These are phyloP conservation scores for Coleophoma eucalyptorum DNA, from an alignment of 2,329 filamentous ascomycete species.

Conservation along the genomic window DNA sequence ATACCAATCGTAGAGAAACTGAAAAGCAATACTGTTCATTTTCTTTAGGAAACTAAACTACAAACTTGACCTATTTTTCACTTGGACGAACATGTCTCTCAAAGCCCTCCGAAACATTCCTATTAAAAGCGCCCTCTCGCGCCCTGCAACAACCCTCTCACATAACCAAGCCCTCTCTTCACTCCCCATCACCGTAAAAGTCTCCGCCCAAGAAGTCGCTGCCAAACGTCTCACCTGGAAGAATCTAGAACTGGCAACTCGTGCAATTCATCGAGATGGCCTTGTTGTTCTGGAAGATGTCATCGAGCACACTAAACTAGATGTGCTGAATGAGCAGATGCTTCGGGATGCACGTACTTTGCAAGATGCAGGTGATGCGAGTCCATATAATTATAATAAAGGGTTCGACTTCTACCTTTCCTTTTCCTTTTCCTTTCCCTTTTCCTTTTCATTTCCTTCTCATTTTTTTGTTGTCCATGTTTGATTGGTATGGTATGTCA, in stretches of 20 bases:
- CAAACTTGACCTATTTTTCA: too few species aligned
- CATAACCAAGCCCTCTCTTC: neutral
- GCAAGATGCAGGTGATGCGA: conserved; percentile 45
- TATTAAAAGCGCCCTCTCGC: too few species aligned
- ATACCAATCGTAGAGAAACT: too few species aligned
- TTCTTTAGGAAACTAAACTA: too few species aligned
- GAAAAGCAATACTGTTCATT: too few species aligned
- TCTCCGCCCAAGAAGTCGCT: conserved; percentile 7
- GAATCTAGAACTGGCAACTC: conserved; percentile 52
- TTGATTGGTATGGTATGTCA: neutral
- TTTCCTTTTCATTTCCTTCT: neutral
- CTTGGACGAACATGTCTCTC: too few species aligned
- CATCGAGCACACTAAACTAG: conserved; percentile 45
- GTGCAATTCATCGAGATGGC: conserved; percentile 47
- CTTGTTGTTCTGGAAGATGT: conserved; percentile 52
- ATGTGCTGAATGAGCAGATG: conserved; percentile 56
- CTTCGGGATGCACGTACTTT: conserved; percentile 49
- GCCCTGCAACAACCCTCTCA: too few species aligned
- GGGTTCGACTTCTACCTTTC: conserved; percentile 26
- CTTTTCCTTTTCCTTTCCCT: neutral
- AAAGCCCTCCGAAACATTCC: too few species aligned
- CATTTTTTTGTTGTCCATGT: neutral
- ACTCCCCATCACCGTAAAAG: conserved; percentile 7
- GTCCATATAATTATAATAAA: conserved; percentile 59
- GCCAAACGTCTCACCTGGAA: conserved; percentile 14